A percentile compares a stretch with the other conserved stretches of the same genome.
phyloP scores from a whole-genome alignment of 2,329 filamentous ascomycete genomes.

The Trichoderma asperellum region DNA sequence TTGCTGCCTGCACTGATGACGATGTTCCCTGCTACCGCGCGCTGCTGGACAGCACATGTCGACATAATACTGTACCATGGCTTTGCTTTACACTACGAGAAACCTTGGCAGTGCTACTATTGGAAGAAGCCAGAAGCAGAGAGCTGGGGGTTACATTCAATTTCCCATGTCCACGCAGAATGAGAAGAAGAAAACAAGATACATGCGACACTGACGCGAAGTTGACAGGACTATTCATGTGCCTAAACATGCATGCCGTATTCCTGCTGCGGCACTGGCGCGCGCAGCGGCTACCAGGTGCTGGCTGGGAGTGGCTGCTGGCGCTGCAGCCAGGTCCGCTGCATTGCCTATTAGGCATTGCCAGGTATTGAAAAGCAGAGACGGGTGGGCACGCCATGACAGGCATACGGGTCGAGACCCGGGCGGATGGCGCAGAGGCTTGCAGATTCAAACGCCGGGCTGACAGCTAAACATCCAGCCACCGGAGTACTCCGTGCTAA shows the following conservation, averaged over 20 bases:
- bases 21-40: not conserved
- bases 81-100: not conserved
- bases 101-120: not conserved
- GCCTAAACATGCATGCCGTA: not conserved
- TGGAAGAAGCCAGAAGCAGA: not conserved
- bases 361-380: not conserved
- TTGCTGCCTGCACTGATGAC: slow-evolving; percentile 5
- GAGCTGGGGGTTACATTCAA: slow-evolving; percentile 11
- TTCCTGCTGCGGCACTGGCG: not conserved
- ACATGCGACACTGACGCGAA: not conserved
- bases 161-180: not conserved
- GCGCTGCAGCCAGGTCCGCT: not conserved
- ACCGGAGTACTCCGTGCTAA: slow-evolving; percentile 11
- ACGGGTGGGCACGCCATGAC: not conserved
- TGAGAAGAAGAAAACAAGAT: slow-evolving; percentile 1
- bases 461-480: not conserved
- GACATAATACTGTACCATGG: not conserved
- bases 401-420: slow-evolving; percentile 19
- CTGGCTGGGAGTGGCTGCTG: not conserved
- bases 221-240: not conserved
- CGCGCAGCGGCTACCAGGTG: not conserved
- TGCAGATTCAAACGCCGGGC: slow-evolving; percentile 8
- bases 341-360: not conserved
- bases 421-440: slow-evolving; percentile 7
- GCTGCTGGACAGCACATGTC: too few relatives aligned